Evolutionary conservation across 495 filamentous ascomycete species (phyloP), one percentile per base, ranked within the genome.

Genomic region (Aspergillus ellipticus): DNA sequence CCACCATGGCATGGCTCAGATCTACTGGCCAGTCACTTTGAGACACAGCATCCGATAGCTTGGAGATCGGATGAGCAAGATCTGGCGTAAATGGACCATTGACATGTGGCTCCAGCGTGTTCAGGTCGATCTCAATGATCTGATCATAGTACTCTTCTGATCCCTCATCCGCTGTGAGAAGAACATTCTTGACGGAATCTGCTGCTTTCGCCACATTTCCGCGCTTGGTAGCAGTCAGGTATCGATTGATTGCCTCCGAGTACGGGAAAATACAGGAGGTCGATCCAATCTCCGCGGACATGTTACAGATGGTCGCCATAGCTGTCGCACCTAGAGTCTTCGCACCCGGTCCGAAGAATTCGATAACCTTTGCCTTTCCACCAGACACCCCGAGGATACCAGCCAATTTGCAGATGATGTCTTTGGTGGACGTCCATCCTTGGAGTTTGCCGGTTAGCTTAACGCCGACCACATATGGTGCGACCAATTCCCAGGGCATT

Each of bases 81-180:
- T 96, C 91, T 29, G 91, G 91, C 7, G 91, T 96, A 79, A 93
- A 95, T 26, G 91, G 91, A 43, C 91, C 91, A 74, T 96, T 96
- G 74, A 96, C 90, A 66, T 96, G 90, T 9, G 91, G 90, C 75
- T 96, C 91, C 33, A 96, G 84, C 65, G 89, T 84, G 35, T 76
- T 84, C 31, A 96, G 82, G 74, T 94, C 89, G 71, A 96, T 82
- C 74, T 95, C 90, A 61, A 96, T 86, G 53, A 94, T 67, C 68
- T 93, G 82, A 67, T 96, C 89, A 70, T 95, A 96, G 74, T 94
- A 84, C 50, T 86, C 85, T 57, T 90, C 88, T 67, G 91, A 77
- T 62, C 95, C 90, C 62, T 86, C 85, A 54, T 79, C 66, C 37
- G 90, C 82, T 9, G 74, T 66, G 5, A 71, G 78, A 49, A 95